These are phyloP conservation scores for Ustilago esculenta DNA, from an alignment of 1,284 basidiomycete species.

Conservation along the genomic window DNA sequence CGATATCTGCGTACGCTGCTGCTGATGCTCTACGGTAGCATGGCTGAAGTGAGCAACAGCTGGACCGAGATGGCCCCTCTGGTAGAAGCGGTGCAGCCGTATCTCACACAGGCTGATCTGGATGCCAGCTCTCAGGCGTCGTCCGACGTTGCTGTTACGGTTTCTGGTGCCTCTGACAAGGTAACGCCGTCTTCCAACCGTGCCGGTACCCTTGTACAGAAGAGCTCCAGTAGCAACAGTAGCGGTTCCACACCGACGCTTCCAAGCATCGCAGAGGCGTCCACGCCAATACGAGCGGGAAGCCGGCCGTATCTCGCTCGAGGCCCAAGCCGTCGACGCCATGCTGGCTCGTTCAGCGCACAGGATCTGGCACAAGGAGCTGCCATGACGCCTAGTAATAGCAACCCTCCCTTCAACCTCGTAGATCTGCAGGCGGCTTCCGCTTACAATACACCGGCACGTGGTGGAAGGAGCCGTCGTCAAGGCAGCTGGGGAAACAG, in stretches of 20 bases:
- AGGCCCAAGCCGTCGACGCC: slow-evolving; percentile 40
- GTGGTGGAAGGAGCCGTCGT: slow-evolving; percentile 12
- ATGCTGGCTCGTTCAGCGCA: slow-evolving; percentile 62
- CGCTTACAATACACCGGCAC: slow-evolving; percentile 35
- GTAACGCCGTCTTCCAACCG: slow-evolving; percentile 28
- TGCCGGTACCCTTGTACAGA: slow-evolving; percentile 19
- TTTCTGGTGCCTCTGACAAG: slow-evolving; percentile 1
- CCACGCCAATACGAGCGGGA: slow-evolving; percentile 35
- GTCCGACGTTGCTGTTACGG: slow-evolving; percentile 5
- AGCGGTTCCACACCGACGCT: slow-evolving; percentile 27
- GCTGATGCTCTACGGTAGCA: slow-evolving; percentile 87
- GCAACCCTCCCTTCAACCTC: slow-evolving; percentile 43
- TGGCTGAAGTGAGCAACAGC: slow-evolving; percentile 84
- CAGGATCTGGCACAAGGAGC: slow-evolving; percentile 59
- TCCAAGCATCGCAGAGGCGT: slow-evolving; percentile 59
- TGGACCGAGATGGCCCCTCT: slow-evolving; percentile 84
- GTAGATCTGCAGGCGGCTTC: slow-evolving; percentile 38
- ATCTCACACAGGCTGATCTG: slow-evolving; percentile 36
- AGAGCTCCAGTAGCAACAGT: slow-evolving; percentile 25
- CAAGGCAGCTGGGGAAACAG: slow-evolving; percentile 30
- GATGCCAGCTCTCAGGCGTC: slow-evolving; percentile 14
- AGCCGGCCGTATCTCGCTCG: slow-evolving; percentile 28
- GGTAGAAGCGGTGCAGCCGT: slow-evolving; percentile 73
- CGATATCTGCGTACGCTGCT: slow-evolving; percentile 88
- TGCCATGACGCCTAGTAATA: slow-evolving; percentile 40